Conservation (phyloP, 768 basidiomycete genomes). For the Russula foetens region DNA sequence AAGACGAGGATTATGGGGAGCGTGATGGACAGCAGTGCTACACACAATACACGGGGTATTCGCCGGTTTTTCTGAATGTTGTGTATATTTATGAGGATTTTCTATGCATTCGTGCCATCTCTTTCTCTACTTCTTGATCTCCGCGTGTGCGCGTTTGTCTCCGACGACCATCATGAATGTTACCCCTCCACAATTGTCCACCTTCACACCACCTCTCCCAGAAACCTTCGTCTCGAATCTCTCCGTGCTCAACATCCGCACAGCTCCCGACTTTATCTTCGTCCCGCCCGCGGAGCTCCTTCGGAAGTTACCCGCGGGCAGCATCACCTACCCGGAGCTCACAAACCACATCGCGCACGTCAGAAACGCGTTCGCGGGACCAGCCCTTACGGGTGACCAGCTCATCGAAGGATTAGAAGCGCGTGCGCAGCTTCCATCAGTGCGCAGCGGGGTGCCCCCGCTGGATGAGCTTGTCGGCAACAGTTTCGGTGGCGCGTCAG, state of each 20-base stretch:
- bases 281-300: conserved; percentile 1
- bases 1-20: conserved; percentile 24
- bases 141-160: not conserved
- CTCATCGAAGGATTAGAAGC: conserved; percentile 23
- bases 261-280: conserved; percentile 13
- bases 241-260: conserved; percentile 12
- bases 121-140: too few relatives aligned
- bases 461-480: conserved; percentile 48
- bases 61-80: not conserved
- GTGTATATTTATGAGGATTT: not conserved
- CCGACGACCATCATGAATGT: conserved; percentile 3
- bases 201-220: conserved; percentile 10
- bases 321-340: conserved; percentile 11
- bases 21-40: not conserved
- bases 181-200: conserved; percentile 5
- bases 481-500: conserved; percentile 30
- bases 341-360: conserved; percentile 12
- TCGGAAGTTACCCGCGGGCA: conserved; percentile 10
- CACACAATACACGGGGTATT: not conserved
- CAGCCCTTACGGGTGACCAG: conserved; percentile 25
- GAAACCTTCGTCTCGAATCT: conserved; percentile 6
- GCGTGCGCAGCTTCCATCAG: conserved; percentile 23
- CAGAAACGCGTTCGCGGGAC: not conserved
- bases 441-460: conserved; percentile 33
- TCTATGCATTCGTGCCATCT: not conserved